These are phyloP conservation scores for Pulveroboletus frians DNA, from an alignment of 768 basidiomycete species.

Conservation along the genomic window DNA sequence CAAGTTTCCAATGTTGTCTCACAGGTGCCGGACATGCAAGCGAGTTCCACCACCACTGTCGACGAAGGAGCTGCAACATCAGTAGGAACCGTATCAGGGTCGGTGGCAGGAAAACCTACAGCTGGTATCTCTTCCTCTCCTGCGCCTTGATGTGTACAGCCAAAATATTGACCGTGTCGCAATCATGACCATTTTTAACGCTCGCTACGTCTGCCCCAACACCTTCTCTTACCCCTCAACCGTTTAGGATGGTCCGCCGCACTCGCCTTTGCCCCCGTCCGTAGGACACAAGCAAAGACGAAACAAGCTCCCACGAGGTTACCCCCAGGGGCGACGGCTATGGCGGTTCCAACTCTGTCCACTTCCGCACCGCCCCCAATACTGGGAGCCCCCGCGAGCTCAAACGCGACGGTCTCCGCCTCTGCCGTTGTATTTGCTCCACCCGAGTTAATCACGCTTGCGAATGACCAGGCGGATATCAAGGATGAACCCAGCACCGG, in stretches of 20 bases:
- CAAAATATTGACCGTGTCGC: constrained; percentile 36
- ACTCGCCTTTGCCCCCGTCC: constrained; percentile 82
- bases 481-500: constrained; percentile 27
- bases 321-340: constrained; percentile 52
- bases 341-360: constrained; percentile 39
- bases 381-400: constrained; percentile 26
- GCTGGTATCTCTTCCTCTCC: constrained; percentile 50
- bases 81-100: constrained; percentile 27
- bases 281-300: constrained; percentile 55
- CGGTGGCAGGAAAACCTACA: constrained; percentile 44
- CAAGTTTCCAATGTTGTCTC: constrained; percentile 17
- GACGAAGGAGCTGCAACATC: constrained; percentile 24
- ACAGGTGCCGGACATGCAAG: constrained; percentile 22
- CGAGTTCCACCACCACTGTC: constrained; percentile 17
- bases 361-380: constrained; percentile 28
- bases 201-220: constrained; percentile 5
- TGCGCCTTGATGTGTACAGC: constrained; percentile 33
- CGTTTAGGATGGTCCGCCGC: constrained; percentile 78
- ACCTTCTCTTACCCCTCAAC: neutral
- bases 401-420: constrained; percentile 36
- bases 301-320: constrained; percentile 41
- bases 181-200: constrained; percentile 28
- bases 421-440: constrained; percentile 70
- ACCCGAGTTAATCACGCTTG: constrained; percentile 45
- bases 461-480: constrained; percentile 23